These are phyloP conservation scores for Naganishia albida DNA, from an alignment of 1,284 basidiomycete species.

Conservation along the genomic window DNA sequence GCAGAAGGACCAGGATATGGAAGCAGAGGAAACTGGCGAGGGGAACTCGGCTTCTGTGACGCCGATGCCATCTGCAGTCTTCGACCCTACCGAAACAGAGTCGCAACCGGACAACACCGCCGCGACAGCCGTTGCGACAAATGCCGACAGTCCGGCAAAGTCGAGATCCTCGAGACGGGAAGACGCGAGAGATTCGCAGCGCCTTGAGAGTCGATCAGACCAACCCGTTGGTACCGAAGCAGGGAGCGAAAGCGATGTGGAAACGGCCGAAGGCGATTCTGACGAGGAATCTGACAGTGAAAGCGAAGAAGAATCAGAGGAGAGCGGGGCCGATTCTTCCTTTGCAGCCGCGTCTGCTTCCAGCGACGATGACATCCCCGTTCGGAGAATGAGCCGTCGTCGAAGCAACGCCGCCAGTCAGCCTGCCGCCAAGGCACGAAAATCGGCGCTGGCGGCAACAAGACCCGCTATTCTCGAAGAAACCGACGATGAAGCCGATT, in stretches of 20 bases:
- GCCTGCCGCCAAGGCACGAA: constrained; percentile 3
- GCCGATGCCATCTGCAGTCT: not conserved
- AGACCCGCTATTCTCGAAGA: not conserved
- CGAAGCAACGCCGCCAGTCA: constrained; percentile 5
- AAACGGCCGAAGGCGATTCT: constrained; percentile 15
- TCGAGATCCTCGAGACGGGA: not conserved
- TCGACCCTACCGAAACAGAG: not conserved
- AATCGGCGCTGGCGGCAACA: not conserved
- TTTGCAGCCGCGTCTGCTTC: constrained; percentile 35
- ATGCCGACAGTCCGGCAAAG: not conserved
- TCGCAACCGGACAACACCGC: not conserved
- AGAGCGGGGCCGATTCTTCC: constrained; percentile 40
- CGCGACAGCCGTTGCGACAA: not conserved
- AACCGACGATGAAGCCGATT: constrained; percentile 1
- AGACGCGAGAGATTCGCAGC: not conserved
- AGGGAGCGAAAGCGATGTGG: constrained; percentile 26
- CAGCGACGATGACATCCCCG: constrained; percentile 13
- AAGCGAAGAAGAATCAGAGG: constrained; percentile 43
- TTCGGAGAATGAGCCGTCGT: constrained; percentile 9
- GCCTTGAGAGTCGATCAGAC: not conserved
- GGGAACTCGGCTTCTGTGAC: not conserved
- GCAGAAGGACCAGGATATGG: not conserved
- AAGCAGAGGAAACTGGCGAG: not conserved
- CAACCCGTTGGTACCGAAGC: too few relatives aligned
- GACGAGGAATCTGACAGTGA: constrained; percentile 33